Evolutionary conservation across 1,284 basidiomycete species (phyloP).

Genomic region (Trichosporon sp.): DNA sequence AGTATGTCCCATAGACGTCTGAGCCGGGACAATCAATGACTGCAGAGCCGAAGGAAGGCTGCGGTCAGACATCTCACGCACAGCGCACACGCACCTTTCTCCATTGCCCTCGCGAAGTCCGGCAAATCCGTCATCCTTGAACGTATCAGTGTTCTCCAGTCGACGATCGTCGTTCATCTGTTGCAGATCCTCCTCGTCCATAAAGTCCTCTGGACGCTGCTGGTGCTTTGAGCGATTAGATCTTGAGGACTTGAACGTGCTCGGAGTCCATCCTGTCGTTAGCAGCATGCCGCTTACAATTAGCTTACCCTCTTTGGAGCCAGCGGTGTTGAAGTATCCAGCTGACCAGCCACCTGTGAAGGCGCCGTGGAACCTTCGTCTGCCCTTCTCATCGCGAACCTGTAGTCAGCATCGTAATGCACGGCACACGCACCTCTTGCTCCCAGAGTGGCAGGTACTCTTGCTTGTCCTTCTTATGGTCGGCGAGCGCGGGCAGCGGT

Average conservation of each 20-base stretch:
- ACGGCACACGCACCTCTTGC: slow-evolving; percentile 65
- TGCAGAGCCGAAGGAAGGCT: slow-evolving; percentile 54
- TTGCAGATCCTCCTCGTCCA: slow-evolving; percentile 97
- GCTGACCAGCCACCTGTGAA: slow-evolving; percentile 98
- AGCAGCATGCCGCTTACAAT: slow-evolving; percentile 1
- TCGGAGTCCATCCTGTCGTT: slow-evolving; percentile 79
- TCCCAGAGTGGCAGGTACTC: slow-evolving; percentile 97
- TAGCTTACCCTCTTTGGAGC: slow-evolving; percentile 79
- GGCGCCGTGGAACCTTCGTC: slow-evolving; percentile 87
- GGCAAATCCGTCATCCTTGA: slow-evolving; percentile 59
- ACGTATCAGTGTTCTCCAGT: slow-evolving; percentile 55
- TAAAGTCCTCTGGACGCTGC: slow-evolving; percentile 79
- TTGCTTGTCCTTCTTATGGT: slow-evolving; percentile 72
- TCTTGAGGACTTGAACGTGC: slow-evolving; percentile 82
- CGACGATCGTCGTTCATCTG: slow-evolving; percentile 67
- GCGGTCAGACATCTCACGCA: slow-evolving; percentile 8
- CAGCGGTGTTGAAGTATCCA: slow-evolving; percentile 94
- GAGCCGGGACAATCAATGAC: slow-evolving; percentile 38
- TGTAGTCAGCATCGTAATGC: slow-evolving; percentile 33
- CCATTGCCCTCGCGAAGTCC: slow-evolving; percentile 55
- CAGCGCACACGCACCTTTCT: slow-evolving; percentile 18
- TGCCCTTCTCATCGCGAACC: slow-evolving; percentile 90
- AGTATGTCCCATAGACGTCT: slow-evolving; percentile 63
- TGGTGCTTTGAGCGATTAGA: slow-evolving; percentile 60
- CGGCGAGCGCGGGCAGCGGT: slow-evolving; percentile 79